Evolutionary conservation across 2,329 filamentous ascomycete genomes (phyloP), one percentile per base, ranked within the genome.

Genomic region (Diaporthe sp.): DNA sequence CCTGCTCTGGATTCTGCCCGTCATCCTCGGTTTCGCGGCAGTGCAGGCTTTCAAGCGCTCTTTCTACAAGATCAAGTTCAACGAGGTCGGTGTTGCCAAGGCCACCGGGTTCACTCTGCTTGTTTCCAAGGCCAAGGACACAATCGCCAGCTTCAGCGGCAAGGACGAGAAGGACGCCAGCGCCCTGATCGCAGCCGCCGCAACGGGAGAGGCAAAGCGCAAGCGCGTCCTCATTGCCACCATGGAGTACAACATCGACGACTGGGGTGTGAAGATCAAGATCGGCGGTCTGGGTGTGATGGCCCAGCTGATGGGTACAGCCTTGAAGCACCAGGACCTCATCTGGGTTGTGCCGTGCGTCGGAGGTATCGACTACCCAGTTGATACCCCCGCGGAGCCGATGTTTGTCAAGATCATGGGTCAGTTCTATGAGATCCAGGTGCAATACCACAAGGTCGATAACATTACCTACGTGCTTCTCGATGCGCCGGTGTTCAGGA

Each of bases 271-370:
- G 83, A 93, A 92, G 82, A 91, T 94, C 83, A 94, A 94, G 84
- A 94, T 94, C 70, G 92, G 92, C 76, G 92, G 92, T 76, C 86
- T 94, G 13, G 92, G 92, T 82, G 92, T 93, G 76, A 94, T 94
- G 92, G 91, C 92, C 53, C 90, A 92, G 80, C 84, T 93, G 2
- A 94, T 93, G 92, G 90, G 90, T 28, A 92, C 92, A 80, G 89
- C 91, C 73, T 86, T 94, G 19, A 86, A 88, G 15, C 91, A 93
- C 78, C 89, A 93, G 79, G 89, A 93, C 80, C 85, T 94, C 1
- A 89, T 94, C 77, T 94, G 90, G 90, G 89, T 91, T 22, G 87
- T 91, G 42, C 90, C 90, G 13, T 90, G 88, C 78, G 91, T 92
- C 7, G 90, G 91, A 55, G 92, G 89, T 53, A 86, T 93, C 58